Evolutionary conservation across 139 green algal genomes (phyloP), one percentile per base, ranked within the genome.

Genomic region (Closterium sp.): DNA sequence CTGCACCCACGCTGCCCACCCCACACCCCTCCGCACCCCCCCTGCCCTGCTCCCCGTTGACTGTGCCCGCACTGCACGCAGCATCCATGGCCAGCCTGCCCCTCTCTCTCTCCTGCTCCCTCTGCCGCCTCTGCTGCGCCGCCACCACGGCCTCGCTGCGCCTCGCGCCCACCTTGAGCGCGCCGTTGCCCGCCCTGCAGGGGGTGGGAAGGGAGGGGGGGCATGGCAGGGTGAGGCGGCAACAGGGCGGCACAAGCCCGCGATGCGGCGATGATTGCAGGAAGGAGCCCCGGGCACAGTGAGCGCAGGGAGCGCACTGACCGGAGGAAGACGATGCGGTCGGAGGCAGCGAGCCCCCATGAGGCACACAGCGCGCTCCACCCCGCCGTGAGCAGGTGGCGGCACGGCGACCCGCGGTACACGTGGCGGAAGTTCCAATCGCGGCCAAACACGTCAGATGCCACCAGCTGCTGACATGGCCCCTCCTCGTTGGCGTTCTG

Each of bases 341-440:
- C 90, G 30, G 90, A 91, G 35, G 91, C 91, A 1, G 89, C 88
- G 3, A 94, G 66, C 30, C 36, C 33, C 34, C 89, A 91, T 2
- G 91, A 89, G 9, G 33, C 92, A 7, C 91, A 91, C n/a, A 93
- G 94, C 16, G 31, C 33, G 34, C 91, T 91, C 91, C 91, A 94
- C 12, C 91, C 91, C 34, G 91, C 94, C 25, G 91, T 94, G 25
- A 94, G 32, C 31, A 94, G 90, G 89, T 94, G 91, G 30, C 91
- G 83, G 69, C 90, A 85, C 30, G 91, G 91, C 32, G 84, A 91
- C 19, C 90, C 89, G 21, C 90, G 90, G n/a, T 93, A 93, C 33
- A 93, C 93, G 88, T 93, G 90, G 33, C 90, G 90, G 88, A 93
- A 93, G 25, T 33, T 92, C 90, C 90, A 93, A 23, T 91, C 33